Evolutionary conservation across 2,329 filamentous ascomycete genomes (phyloP), one percentile per base, ranked within the genome.

Genomic region (Claviceps pusilla): DNA sequence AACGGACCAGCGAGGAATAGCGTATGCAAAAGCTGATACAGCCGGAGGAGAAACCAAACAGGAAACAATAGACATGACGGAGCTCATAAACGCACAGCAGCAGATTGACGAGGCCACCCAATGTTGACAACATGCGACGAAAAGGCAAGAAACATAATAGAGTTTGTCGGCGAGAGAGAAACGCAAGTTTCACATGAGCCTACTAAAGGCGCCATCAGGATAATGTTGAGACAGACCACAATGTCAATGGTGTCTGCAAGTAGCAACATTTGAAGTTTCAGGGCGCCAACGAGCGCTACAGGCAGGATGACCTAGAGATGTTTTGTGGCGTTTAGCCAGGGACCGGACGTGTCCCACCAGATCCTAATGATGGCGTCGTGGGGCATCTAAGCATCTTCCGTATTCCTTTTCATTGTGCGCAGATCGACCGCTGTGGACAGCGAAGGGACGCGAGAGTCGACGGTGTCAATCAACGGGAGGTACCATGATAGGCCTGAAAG

Each of bases 221-320:
- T 47, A 39, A 50, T 10, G 48, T 11, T 7, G 33, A 37, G 48
- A 49, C 29, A 33, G 14, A 35, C 29, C 12, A 24, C 6, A 47
- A 29, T 47, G 24, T 47, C 24, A 14, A 14, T 29, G 24, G 14
- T 14, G 24, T 29, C 24, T 47, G 24, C 48, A n/a, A 4, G n/a
- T 75, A 74, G 73, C 71, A 71, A 70, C 19, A 19, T 19, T 19
- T 19, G 19, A 19, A 19, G 76, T 79, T 79, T 79, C 73, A 77
- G 74, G 72, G 71, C 66, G 52, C 59, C 60, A 61, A 59, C 60
- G 58, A 59, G 52, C 61, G 61, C 55, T 57, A 56, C 49, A 29
- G 47, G 42, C 46, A 49, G 50, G 41, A 46, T 41, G 19, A 28
- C 54, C 28, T 24, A 28, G 19, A 45, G n/a, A 43, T 37, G 37